Evolutionary conservation across 495 filamentous ascomycete genomes (phyloP).

Genomic region (Choiromyces venosus): DNA sequence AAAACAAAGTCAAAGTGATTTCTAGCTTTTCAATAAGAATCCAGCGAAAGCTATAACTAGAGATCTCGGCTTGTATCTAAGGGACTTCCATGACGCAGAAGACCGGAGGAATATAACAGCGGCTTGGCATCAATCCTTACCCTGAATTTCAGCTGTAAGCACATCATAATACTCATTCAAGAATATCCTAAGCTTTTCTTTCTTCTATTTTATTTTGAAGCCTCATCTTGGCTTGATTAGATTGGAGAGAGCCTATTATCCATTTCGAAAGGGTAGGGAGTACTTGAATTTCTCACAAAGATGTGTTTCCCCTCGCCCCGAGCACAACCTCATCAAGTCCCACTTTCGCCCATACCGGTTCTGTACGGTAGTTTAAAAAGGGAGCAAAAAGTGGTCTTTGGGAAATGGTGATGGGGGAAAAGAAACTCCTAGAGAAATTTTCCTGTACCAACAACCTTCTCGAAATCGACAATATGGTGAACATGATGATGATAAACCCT

Average conservation of each 20-base stretch:
- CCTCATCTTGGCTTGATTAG: background rate
- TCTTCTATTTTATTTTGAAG: too few relatives aligned
- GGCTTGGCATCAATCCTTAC: constrained; percentile 3
- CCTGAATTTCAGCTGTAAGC: background rate
- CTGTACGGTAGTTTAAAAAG: background rate
- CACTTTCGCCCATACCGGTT: background rate
- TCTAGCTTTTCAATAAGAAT: background rate
- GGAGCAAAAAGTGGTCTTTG: background rate
- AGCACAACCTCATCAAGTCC: background rate
- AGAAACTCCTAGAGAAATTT: background rate
- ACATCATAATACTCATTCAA: background rate
- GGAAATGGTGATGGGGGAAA: background rate
- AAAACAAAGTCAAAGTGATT: background rate
- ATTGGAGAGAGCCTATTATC: background rate
- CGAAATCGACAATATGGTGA: background rate
- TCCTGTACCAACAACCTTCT: background rate
- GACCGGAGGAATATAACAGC: background rate
- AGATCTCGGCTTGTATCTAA: background rate
- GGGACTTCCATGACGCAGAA: background rate
- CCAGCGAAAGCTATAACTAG: background rate
- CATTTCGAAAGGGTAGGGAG: background rate
- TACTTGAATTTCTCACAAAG: background rate
- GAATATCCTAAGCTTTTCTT: background rate
- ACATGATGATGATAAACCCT: background rate
- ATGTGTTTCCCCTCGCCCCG: background rate